Percentiles rank a stretch among this genome's conserved stretches.
These are phyloP conservation scores for Komagataella populi DNA, from an alignment of 805 yeast species.

Conservation along the genomic window DNA sequence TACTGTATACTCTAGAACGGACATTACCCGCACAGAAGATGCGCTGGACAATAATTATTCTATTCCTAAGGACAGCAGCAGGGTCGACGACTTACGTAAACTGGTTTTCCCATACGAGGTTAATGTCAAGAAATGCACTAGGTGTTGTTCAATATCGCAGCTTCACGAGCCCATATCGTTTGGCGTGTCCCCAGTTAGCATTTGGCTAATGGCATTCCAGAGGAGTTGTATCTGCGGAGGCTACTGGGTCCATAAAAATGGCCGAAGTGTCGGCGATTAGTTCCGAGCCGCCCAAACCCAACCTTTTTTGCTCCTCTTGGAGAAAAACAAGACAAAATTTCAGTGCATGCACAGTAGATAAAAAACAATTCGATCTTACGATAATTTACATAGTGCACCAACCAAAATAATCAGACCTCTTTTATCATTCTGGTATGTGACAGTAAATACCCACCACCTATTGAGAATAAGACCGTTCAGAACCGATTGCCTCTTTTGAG, in stretches of 20 bases:
- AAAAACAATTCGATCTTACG: not conserved
- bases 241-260: slow-evolving; percentile 34
- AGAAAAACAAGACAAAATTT: not conserved
- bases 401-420: not conserved
- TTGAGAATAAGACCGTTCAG: not conserved
- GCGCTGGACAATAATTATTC: slow-evolving; percentile 14
- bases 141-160: slow-evolving; percentile 37
- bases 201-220: slow-evolving; percentile 56
- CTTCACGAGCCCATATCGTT: slow-evolving; percentile 17
- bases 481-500: not conserved
- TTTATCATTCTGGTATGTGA: not conserved
- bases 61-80: slow-evolving; percentile 14
- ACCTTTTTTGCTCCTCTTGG: not conserved
- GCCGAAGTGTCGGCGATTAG: not conserved
- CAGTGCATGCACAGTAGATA: not conserved
- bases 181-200: slow-evolving; percentile 15
- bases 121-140: slow-evolving; percentile 25
- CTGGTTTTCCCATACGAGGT: not conserved
- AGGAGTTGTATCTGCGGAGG: slow-evolving; percentile 72
- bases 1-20: not conserved
- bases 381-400: not conserved
- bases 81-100: not conserved
- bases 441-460: not conserved
- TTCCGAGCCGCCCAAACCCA: not conserved
- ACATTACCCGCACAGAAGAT: not conserved